Base-by-base conservation (phyloP, 768 basidiomycete species). In the Termitomyces sp. region DNA sequence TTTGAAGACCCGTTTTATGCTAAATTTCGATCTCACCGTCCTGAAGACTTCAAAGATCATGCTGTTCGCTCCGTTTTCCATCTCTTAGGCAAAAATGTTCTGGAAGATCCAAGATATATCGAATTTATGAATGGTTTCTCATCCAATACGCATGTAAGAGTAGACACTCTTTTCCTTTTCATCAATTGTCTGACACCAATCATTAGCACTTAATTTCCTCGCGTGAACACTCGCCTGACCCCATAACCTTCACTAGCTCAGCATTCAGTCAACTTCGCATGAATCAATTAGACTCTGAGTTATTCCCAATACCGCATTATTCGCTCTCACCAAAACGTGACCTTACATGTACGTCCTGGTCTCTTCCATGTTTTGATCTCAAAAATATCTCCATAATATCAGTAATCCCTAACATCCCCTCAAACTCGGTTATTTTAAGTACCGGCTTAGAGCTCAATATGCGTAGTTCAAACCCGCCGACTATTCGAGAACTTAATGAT, bases 161-260 rank as follows among this genome's bases (percentile, higher is more conserved):
- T 58, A 52, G 28, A 45, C 19, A 45, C 41, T 14, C 49, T 37
- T 49, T 42, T 28, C 9, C 35, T 40, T 31, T 45, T 21, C 11
- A 19, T 4, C 10, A 3, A 6, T 9, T n/a, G n/a, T 7, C 44
- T 30, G 41, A 49, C 48, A 38, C 33, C 1, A 28, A 57, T 40
- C 50, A 42, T 5, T 64, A 96, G 91, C 93, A 97, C 62, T 60
- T 91, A 3, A 73, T 97, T 21, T 79, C 91, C 7, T 86, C 90
- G 7, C 76, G 80, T 30, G 78, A 82, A 58, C 73, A 86, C 56
- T 72, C 74, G 41, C 68, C 82, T 1, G 82, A 94, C 66, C 82
- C 80, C 1, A 75, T 92, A 19, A 85, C 85, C 11, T 95, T 91
- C 65, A 87, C 84, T 2, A 85, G 84, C 33, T 81, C 85, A 3